These are phyloP conservation scores for Dalbergia cochinchinensis DNA, from an alignment of 306 rosid genomes.

Conservation along the genomic window DNA sequence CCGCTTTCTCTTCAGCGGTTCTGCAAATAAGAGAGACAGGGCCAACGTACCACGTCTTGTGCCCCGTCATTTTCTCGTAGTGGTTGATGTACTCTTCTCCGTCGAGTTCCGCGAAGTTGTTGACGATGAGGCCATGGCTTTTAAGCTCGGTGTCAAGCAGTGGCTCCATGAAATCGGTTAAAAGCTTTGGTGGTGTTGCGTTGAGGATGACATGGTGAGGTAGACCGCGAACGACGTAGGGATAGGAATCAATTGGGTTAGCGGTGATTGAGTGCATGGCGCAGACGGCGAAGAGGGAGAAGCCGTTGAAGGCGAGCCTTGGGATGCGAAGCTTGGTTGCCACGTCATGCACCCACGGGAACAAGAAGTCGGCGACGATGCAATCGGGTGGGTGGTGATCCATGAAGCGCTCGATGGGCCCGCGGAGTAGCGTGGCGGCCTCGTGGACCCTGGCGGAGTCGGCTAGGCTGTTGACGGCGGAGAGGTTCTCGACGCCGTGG, in stretches of 20 bases:
- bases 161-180: neutral
- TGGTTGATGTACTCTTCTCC: conserved; percentile 43
- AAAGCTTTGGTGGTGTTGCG: neutral
- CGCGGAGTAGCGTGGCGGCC: conserved; percentile 30
- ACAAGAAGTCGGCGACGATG: conserved; percentile 34
- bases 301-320: conserved; percentile 43
- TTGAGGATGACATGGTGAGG: conserved; percentile 37
- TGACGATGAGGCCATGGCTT: conserved; percentile 46
- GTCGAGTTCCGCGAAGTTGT: conserved; percentile 49
- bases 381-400: conserved; percentile 51
- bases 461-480: neutral
- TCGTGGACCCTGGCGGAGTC: neutral
- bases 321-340: conserved; percentile 41
- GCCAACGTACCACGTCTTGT: conserved; percentile 54
- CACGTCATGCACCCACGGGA: conserved; percentile 48
- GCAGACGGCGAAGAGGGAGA: conserved; percentile 42
- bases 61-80: conserved; percentile 32
- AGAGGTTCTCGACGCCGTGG: conserved; percentile 28
- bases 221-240: conserved; percentile 15
- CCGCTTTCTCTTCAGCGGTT: conserved; percentile 24
- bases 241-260: neutral
- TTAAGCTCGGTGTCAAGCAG: neutral
- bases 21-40: conserved; percentile 40
- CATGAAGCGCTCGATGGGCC: conserved; percentile 22
- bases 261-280: conserved; percentile 33